Base-by-base conservation (phyloP, 2,329 filamentous ascomycete species). In the Talaromyces funiculosus region DNA sequence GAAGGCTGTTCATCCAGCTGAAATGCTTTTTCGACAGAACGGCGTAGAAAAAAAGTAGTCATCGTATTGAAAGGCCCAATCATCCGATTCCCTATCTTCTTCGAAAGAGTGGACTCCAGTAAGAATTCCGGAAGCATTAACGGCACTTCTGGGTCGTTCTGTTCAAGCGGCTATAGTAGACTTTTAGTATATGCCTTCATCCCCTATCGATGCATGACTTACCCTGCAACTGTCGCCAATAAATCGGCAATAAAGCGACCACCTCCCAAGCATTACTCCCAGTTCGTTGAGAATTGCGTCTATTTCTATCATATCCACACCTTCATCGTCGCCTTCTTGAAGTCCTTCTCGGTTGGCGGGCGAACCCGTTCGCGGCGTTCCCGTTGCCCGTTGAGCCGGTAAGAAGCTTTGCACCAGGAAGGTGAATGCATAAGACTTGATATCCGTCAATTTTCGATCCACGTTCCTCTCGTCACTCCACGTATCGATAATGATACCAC, bases 381-480 rank as follows among this genome's bases (percentile, higher is more conserved):
- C 85, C 10, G 81, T 74, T 5, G 84, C 80, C 63, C 87, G 87
- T 61, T 90, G 88, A 31, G 84, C 80, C 0, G 90, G 86, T 51
- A 96, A 73, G 72, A 96, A 97, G 77, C 92, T 97, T 75, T 97
- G 92, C 0, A 97, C 92, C 47, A 99, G 79, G 71, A 99, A 99
- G 0, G 92, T 96, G 73, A 96, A 99, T 0, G 94, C 92, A 71
- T 99, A 99, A 59, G 92, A 96, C 77, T 95, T 97, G 74, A 96
- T 90, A 69, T 99, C 94, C 2, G 90, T 97, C 63, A 99, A 80
- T 70, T 89, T 90, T 67, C 93, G 85, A 70, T 93, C 90, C 53
- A 99, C 85, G 62, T 81, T 84, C 62, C 92, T 84, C 71, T 97
- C 93, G 65, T 99, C 94, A 59, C 87, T 88, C 92, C 94, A 99